Conservation (phyloP, 2,329 filamentous ascomycete species). For the Colletotrichum plurivorum region DNA sequence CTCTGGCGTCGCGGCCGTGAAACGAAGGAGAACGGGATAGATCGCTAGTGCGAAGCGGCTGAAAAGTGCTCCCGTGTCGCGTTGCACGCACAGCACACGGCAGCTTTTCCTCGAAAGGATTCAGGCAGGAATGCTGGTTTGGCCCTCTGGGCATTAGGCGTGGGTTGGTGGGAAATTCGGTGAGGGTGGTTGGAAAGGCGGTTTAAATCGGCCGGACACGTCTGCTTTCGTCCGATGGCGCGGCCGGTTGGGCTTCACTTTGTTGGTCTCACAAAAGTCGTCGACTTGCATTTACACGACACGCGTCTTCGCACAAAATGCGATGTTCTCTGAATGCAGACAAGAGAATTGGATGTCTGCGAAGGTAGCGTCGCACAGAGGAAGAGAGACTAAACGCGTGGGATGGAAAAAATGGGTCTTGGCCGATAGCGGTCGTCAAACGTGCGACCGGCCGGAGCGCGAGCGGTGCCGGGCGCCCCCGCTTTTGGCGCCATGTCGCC, state of each 20-base stretch:
- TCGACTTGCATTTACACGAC: no score
- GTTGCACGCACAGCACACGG: neutral
- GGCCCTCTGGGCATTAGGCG: neutral
- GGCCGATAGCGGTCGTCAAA: slow-evolving; percentile 29
- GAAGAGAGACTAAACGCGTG: slow-evolving; percentile 4
- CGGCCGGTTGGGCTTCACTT: no score
- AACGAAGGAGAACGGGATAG: slow-evolving; percentile 7
- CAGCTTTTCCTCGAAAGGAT: neutral
- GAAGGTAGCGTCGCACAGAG: slow-evolving; percentile 16
- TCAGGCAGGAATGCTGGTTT: slow-evolving; percentile 17
- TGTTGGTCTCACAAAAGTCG: neutral
- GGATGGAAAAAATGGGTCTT: slow-evolving; percentile 18
- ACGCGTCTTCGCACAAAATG: no score
- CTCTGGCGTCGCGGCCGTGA: slow-evolving; percentile 11
- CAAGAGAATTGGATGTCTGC: neutral
- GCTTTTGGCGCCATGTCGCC: slow-evolving; percentile 20
- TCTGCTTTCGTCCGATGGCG: neutral
- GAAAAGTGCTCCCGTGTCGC: neutral
- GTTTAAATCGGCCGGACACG: slow-evolving; percentile 18
- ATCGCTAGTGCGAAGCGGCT: slow-evolving; percentile 1
- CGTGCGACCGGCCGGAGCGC: slow-evolving; percentile 17
- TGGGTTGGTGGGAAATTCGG: slow-evolving; percentile 16
- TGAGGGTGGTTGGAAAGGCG: neutral
- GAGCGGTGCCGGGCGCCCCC: slow-evolving; percentile 33
- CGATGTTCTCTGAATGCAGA: no score